phyloP scores from a whole-genome alignment of 495 filamentous ascomycete species.

The Glutinoglossum americanum region DNA sequence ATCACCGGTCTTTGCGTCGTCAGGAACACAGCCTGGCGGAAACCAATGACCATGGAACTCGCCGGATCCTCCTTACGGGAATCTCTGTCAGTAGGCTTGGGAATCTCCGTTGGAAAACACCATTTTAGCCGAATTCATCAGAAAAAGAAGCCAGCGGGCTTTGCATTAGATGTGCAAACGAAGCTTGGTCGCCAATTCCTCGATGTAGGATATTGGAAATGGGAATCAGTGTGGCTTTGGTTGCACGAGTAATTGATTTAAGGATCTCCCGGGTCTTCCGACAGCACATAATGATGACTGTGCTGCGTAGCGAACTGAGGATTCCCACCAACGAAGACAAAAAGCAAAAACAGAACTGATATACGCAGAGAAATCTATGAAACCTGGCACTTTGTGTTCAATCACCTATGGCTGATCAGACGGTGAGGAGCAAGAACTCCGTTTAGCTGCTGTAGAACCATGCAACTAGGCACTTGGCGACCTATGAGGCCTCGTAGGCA shows the following conservation, averaged over 20 bases:
- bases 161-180: not conserved
- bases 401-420: not conserved
- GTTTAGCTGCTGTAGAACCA: not conserved
- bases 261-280: not conserved
- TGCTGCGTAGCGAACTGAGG: not conserved
- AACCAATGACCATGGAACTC: not conserved
- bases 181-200: not conserved
- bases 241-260: not conserved
- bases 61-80: not conserved
- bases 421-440: not conserved
- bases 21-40: not conserved
- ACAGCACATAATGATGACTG: not conserved
- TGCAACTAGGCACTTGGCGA: no score
- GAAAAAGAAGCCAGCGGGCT: not conserved
- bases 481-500: no score
- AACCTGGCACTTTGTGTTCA: not conserved
- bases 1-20: not conserved
- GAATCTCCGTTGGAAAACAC: not conserved
- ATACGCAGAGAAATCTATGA: not conserved
- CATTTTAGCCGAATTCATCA: not conserved
- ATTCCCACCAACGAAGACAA: not conserved
- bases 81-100: not conserved
- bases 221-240: not conserved
- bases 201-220: not conserved
- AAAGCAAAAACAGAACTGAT: not conserved